phyloP scores from a whole-genome alignment of 768 basidiomycete genomes.

The Tricholoma terreum region DNA sequence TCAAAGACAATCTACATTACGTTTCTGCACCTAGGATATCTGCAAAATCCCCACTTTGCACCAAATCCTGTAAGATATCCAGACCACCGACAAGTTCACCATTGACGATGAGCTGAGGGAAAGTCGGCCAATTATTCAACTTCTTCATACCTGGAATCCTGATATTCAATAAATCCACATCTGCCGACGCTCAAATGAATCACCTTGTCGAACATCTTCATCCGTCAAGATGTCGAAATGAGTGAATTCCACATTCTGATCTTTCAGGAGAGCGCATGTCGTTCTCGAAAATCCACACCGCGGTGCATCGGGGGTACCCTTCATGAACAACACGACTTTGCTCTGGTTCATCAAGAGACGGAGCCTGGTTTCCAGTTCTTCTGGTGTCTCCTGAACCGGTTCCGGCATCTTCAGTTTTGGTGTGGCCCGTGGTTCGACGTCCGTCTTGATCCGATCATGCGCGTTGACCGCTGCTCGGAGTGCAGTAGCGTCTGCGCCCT shows the following conservation, averaged over 20 bases:
- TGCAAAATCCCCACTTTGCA: constrained; percentile 70
- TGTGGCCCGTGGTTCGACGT: constrained; percentile 36
- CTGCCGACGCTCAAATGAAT: too few relatives aligned
- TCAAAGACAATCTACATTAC: too few relatives aligned
- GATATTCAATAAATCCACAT: too few relatives aligned
- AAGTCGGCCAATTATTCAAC: constrained; percentile 89
- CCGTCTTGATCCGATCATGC: constrained; percentile 48
- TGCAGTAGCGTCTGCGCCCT: constrained; percentile 71
- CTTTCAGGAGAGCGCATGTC: constrained; percentile 64
- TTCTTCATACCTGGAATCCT: constrained; percentile 55
- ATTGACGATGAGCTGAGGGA: constrained; percentile 79
- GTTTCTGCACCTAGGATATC: constrained; percentile 24
- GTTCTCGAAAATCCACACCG: constrained; percentile 84
- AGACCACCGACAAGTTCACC: constrained; percentile 94
- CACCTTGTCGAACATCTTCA: constrained; percentile 78
- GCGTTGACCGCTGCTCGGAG: constrained; percentile 61
- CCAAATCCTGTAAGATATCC: constrained; percentile 91
- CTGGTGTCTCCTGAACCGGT: constrained; percentile 50
- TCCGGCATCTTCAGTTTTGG: constrained; percentile 15
- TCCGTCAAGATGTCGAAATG: constrained; percentile 84
- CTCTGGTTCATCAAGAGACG: constrained; percentile 71
- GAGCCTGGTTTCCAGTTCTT: constrained; percentile 66
- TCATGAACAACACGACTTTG: constrained; percentile 87
- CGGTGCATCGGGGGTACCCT: constrained; percentile 73
- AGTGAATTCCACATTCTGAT: constrained; percentile 61